Conservation (phyloP, 2,329 filamentous ascomycete species). For the Diaporthe ilicicola region DNA sequence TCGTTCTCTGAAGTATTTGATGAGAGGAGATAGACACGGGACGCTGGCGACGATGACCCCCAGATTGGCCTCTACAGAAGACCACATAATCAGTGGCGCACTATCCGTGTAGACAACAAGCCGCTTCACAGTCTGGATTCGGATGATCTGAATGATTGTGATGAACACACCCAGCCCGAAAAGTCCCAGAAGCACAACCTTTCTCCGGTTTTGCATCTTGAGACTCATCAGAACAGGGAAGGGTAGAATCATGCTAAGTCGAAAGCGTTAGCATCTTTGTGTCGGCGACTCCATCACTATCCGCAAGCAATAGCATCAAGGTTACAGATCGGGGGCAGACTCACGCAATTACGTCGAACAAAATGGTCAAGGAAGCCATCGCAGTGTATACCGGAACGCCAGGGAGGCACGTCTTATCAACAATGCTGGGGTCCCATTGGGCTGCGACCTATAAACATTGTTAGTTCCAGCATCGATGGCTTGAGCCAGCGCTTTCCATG, state of each 20-base stretch:
- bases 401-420: conserved; percentile 48
- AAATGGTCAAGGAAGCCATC: conserved; percentile 50
- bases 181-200: conserved; percentile 51
- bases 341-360: conserved; percentile 52
- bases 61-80: conserved; percentile 25
- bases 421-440: conserved; percentile 52
- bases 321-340: conserved; percentile 28
- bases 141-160: conserved; percentile 59
- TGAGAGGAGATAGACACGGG: conserved; percentile 49
- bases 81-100: conserved; percentile 42
- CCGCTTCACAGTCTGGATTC: conserved; percentile 56
- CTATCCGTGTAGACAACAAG: conserved; percentile 56
- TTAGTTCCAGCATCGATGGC: not conserved
- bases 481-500: conserved; percentile 32
- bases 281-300: not conserved
- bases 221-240: conserved; percentile 50
- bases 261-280: not conserved
- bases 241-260: conserved; percentile 48
- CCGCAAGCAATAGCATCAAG: not conserved
- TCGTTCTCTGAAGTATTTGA: conserved; percentile 43
- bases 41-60: conserved; percentile 28
- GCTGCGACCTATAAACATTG: not conserved
- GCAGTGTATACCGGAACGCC: conserved; percentile 53
- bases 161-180: conserved; percentile 61
- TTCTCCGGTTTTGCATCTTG: conserved; percentile 47